A percentile compares a stretch with the other conserved stretches of the same genome.
These are phyloP conservation scores for Claviceps sp. DNA, from an alignment of 2,329 filamentous ascomycete genomes.

Conservation along the genomic window DNA sequence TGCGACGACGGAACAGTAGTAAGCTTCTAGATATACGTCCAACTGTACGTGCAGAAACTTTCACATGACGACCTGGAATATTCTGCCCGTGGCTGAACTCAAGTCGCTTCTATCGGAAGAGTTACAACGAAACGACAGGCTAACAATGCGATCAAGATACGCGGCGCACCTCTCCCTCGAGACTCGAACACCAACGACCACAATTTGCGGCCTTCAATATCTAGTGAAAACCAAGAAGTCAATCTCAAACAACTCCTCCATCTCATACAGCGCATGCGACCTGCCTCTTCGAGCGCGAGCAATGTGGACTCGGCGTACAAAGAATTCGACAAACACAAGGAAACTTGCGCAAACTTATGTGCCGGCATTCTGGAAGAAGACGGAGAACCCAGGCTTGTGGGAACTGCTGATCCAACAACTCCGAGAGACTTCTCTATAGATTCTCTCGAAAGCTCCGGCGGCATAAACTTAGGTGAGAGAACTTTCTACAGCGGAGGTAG, in stretches of 20 bases:
- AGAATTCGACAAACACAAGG: conserved; percentile 28
- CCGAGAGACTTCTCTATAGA: conserved; percentile 19
- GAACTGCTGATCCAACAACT: conserved; percentile 11
- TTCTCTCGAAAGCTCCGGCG: conserved; percentile 16
- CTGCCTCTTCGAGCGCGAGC: conserved; percentile 18
- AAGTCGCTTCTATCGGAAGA: background rate
- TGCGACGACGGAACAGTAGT: background rate
- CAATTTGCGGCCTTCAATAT: conserved; percentile 12
- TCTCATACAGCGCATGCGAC: conserved; percentile 22
- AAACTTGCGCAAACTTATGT: conserved; percentile 27
- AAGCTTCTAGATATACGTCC: background rate
- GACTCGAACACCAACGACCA: conserved; percentile 17
- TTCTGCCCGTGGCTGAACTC: background rate
- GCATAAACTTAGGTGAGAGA: conserved; percentile 19
- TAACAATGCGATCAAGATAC: background rate
- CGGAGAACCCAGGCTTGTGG: conserved; percentile 13
- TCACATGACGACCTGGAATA: background rate
- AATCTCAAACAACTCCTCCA: conserved; percentile 22
- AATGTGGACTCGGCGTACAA: conserved; percentile 31
- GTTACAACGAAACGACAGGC: background rate
- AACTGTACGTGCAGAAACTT: background rate
- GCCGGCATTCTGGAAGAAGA: conserved; percentile 27
- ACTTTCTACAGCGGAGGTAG: conserved; percentile 25
- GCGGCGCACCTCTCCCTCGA: background rate
- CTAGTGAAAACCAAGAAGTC: conserved; percentile 18